A percentile compares a stretch with the other conserved stretches of the same genome.
Conservation (phyloP, 257 asterid species). For the Nicotiana undulata region DNA sequence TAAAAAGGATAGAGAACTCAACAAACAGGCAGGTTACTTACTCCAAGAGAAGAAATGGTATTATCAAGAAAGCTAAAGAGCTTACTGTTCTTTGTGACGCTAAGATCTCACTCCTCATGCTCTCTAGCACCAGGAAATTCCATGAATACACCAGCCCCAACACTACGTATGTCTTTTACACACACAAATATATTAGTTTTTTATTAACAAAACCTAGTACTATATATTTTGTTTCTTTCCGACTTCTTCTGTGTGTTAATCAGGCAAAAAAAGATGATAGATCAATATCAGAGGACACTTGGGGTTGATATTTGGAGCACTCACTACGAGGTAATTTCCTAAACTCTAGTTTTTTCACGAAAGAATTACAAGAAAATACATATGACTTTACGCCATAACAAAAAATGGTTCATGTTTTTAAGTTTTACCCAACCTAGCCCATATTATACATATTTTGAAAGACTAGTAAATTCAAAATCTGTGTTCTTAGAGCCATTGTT, state of each 20-base stretch:
- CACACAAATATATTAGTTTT: too few species aligned
- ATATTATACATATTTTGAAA: too few species aligned
- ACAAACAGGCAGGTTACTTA: conserved; percentile 47
- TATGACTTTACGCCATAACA: too few species aligned
- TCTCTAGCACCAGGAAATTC: conserved; percentile 33
- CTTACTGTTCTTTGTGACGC: conserved; percentile 53
- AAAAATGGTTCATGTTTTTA: too few species aligned
- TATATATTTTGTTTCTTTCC: too few species aligned
- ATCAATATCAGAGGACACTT: conserved; percentile 37
- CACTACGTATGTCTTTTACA: conserved; percentile 26
- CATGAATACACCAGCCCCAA: conserved; percentile 43
- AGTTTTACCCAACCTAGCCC: too few species aligned
- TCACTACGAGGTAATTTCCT: conserved; percentile 37
- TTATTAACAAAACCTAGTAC: too few species aligned
- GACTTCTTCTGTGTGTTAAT: neutral
- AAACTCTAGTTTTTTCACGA: neutral
- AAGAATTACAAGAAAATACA: too few species aligned
- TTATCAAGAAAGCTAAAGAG: conserved; percentile 55
- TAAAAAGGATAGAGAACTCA: conserved; percentile 41
- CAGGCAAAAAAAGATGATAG: conserved; percentile 42
- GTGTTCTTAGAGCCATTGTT: too few species aligned
- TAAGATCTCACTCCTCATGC: conserved; percentile 47
- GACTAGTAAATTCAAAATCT: too few species aligned
- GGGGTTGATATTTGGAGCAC: conserved; percentile 56
- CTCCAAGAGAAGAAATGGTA: conserved; percentile 45